A percentile compares a stretch with the other conserved stretches of the same genome.
These are phyloP conservation scores for Clitocybe nebularis DNA, from an alignment of 1,284 basidiomycete genomes.

Conservation along the genomic window DNA sequence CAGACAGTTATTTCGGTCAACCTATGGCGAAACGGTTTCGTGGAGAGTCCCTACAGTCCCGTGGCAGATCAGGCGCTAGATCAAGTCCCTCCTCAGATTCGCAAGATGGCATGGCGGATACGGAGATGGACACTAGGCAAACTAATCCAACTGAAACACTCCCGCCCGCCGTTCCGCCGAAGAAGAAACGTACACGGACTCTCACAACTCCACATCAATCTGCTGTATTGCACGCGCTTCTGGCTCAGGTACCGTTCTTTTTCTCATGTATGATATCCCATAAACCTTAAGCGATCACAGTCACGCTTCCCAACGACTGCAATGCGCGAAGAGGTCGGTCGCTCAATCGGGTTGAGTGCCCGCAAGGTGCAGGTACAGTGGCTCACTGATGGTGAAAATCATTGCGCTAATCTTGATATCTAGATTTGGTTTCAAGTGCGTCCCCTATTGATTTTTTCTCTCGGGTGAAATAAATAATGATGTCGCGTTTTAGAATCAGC, in stretches of 20 bases:
- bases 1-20: conserved; percentile 13
- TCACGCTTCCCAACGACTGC: conserved; percentile 83
- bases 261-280: conserved; percentile 6
- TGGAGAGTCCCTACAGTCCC: conserved; percentile 26
- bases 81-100: conserved; percentile 50
- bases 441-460: conserved; percentile 8
- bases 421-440: conserved; percentile 83
- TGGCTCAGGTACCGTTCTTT: conserved; percentile 59
- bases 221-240: conserved; percentile 72
- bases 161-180: conserved; percentile 34
- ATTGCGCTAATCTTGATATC: conserved; percentile 19
- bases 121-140: conserved; percentile 39
- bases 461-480: conserved; percentile 20
- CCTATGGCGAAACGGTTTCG: conserved; percentile 36
- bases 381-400: conserved; percentile 14
- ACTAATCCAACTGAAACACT: conserved; percentile 30
- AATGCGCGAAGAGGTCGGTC: conserved; percentile 79
- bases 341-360: conserved; percentile 77
- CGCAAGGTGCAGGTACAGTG: conserved; percentile 77
- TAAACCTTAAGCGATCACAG: conserved; percentile 32
- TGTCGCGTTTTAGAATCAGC: conserved; percentile 56
- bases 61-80: conserved; percentile 21
- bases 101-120: conserved; percentile 51
- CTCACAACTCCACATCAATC: conserved; percentile 83
- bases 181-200: conserved; percentile 77